A percentile compares a stretch with the other conserved stretches of the same genome.
Conservation (phyloP, 148 eudicot genomes). For the Cornus kousa region DNA sequence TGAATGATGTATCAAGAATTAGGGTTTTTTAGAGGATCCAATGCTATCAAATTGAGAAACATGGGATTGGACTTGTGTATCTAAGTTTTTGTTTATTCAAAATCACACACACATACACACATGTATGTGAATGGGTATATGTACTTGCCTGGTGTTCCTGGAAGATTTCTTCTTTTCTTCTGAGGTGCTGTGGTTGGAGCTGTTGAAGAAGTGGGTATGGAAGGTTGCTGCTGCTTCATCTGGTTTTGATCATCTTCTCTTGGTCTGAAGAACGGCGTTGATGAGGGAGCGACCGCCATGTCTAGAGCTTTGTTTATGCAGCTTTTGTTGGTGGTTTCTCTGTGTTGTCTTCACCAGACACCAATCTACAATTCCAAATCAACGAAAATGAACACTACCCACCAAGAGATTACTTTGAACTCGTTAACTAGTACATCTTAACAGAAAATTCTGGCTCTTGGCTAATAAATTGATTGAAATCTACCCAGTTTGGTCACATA, state of each 20-base stretch:
- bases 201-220: conserved; percentile 19
- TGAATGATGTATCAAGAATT: not conserved
- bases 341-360: not conserved
- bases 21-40: not conserved
- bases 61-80: not conserved
- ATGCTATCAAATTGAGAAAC: too few relatives aligned
- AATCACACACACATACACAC: not conserved
- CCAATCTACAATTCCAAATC: not conserved
- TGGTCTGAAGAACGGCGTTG: conserved; percentile 6
- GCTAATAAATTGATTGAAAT: too few relatives aligned
- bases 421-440: too few relatives aligned
- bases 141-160: conserved; percentile 48
- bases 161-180: conserved; percentile 44
- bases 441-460: too few relatives aligned
- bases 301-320: not conserved
- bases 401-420: too few relatives aligned
- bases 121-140: not conserved
- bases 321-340: not conserved
- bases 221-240: conserved; percentile 10
- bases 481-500: too few relatives aligned
- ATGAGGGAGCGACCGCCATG: not conserved
- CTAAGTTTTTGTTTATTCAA: too few relatives aligned
- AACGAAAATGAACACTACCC: not conserved
- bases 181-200: conserved; percentile 22
- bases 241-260: conserved; percentile 13